Conservation (phyloP, 208 protist genomes). For the Wallacemonas collosoma region DNA sequence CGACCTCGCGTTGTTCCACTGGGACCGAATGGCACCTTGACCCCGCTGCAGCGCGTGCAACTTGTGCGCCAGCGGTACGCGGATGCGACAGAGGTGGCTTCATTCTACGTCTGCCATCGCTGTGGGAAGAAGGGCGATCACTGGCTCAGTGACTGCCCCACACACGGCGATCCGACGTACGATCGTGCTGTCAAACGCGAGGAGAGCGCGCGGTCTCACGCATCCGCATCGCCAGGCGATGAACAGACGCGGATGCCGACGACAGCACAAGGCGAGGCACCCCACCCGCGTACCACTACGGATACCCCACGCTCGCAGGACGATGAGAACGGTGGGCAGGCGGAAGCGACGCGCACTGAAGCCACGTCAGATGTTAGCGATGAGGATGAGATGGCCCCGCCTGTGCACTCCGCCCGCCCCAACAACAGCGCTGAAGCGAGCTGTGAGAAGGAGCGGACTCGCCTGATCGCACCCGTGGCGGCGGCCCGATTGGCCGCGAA, state of each 20-base stretch:
- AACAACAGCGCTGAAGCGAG: slow-evolving; percentile 7
- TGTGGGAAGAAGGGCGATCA: slow-evolving; percentile 80
- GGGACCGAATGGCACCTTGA: slow-evolving; percentile 73
- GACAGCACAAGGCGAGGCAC: background rate
- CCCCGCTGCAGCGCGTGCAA: slow-evolving; percentile 61
- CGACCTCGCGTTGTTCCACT: slow-evolving; percentile 51
- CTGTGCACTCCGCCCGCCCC: slow-evolving; percentile 25
- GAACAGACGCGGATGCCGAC: background rate
- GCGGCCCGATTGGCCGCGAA: slow-evolving; percentile 31
- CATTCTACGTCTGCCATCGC: slow-evolving; percentile 84
- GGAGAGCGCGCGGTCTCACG: background rate
- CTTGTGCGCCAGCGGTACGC: slow-evolving; percentile 70
- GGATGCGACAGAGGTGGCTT: slow-evolving; percentile 53
- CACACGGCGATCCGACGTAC: slow-evolving; percentile 55
- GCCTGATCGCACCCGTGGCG: slow-evolving; percentile 70
- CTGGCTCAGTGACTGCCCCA: slow-evolving; percentile 79
- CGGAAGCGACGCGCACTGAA: too few species aligned
- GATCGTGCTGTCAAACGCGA: slow-evolving; percentile 37
- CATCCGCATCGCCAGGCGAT: background rate
- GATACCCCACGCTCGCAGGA: too few species aligned
- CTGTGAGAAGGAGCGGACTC: slow-evolving; percentile 36
- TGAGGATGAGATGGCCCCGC: slow-evolving; percentile 34
- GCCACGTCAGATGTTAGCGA: background rate
- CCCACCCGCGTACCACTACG: background rate
- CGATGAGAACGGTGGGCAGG: too few species aligned